phyloP scores from a whole-genome alignment of 176 grass and related monocot species.

The Areca catechu region DNA sequence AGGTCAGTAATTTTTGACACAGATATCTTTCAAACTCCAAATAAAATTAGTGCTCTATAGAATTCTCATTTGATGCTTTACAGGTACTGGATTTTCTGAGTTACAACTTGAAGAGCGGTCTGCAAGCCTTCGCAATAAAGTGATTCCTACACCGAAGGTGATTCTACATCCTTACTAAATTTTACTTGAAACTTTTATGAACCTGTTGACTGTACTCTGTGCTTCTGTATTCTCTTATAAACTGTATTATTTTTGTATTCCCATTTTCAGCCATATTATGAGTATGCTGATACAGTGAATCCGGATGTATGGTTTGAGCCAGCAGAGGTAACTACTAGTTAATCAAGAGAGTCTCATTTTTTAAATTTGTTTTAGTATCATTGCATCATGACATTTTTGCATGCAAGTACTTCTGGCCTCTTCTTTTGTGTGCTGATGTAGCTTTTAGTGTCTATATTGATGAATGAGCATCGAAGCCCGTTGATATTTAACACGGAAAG shows the following conservation, averaged over 20 bases:
- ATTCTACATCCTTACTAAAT: conserved; percentile 4
- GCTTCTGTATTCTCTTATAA: too few relatives aligned
- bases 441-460: too few relatives aligned
- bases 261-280: conserved; percentile 78
- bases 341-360: too few relatives aligned
- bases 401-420: too few relatives aligned
- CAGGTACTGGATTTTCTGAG: conserved; percentile 99
- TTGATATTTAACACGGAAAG: too few relatives aligned
- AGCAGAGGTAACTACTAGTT: conserved; percentile 47
- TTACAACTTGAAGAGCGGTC: conserved; percentile 86
- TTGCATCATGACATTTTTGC: too few relatives aligned
- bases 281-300: conserved; percentile 76
- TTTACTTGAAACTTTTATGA: neutral
- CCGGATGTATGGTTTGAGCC: conserved; percentile 99
- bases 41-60: too few relatives aligned
- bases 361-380: too few relatives aligned
- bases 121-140: conserved; percentile 79
- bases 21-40: neutral
- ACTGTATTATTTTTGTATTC: neutral
- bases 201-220: too few relatives aligned
- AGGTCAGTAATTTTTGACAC: conserved; percentile 15
- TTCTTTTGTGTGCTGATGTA: too few relatives aligned
- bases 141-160: conserved; percentile 86
- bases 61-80: conserved; percentile 1
- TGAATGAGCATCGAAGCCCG: too few relatives aligned